Evolutionary conservation across 352 stramenopile species (phyloP), one percentile per base, ranked within the genome.

Genomic region (Globisporangium echinulatum): DNA sequence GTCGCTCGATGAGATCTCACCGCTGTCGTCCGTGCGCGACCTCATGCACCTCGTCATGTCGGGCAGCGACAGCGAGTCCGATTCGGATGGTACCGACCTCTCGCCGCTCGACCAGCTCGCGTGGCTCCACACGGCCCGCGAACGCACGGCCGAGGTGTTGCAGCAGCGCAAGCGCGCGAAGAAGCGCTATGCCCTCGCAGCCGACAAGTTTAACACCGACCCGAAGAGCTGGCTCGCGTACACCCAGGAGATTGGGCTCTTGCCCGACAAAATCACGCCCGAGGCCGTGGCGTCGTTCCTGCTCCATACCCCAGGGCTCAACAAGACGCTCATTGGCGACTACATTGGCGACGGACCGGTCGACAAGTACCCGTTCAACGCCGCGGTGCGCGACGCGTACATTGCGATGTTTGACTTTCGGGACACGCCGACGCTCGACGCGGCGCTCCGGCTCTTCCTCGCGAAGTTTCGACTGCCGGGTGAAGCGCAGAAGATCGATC

Each of bases 401-500:
- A 75, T 92, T 72, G 72, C 93, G 25, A 94, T 97, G 66, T 98
- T 99, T 60, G 86, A 99, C 63, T 99, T 99, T 70, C 71, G 71
- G 8, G 84, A 87, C 9, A 68, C 89, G 9, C 65, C 74, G 2
- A 86, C 81, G 0, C 87, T 99, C 64, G 92, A 97, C 61, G 78
- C 95, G 39, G 89, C 92, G 5, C 63, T 99, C 44, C 85, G 96
- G 38, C 77, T 88, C 49, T 99, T 98, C 60, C 77, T 99, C 39
- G 82, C 80, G 1, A 89, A 87, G 38, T 99, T 99, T 66, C 86
- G 96, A 38, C 71, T 99, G 38, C 97, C 97, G 1, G 97, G 97
- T 8, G 97, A 99, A 73, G 97, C 96, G 1, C 97, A 99, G 71
- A 98, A 97, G 66, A 99, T 99, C 55, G 97, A 99, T 70, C 85